These are phyloP conservation scores for Pharus latifolius DNA, from an alignment of 176 grass and related monocot genomes.

Conservation along the genomic window DNA sequence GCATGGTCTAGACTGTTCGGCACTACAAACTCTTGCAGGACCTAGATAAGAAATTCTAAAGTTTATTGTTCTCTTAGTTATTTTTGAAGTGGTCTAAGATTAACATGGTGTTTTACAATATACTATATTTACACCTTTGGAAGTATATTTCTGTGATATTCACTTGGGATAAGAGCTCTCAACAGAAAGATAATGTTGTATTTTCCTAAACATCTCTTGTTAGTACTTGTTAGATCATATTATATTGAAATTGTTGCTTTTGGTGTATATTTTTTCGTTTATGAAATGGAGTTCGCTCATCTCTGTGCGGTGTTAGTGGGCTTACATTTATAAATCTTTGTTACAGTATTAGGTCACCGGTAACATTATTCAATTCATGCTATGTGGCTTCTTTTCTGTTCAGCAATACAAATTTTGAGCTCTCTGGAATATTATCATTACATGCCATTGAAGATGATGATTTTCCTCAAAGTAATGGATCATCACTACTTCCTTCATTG, in stretches of 20 bases:
- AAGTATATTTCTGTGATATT: no score
- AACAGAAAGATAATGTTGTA: no score
- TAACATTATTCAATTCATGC: slow-evolving; percentile 13
- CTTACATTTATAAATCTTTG: background rate
- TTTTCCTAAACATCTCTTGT: background rate
- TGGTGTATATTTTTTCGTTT: background rate
- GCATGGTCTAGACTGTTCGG: no score
- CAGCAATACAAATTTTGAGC: slow-evolving; percentile 79
- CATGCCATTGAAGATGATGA: slow-evolving; percentile 68
- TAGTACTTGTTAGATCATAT: background rate
- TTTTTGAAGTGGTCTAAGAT: no score
- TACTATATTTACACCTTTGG: no score
- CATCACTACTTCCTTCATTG: slow-evolving; percentile 20
- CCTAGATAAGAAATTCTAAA: no score
- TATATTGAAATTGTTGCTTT: background rate
- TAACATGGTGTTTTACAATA: no score
- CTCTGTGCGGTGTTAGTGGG: background rate
- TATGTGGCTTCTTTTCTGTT: slow-evolving; percentile 19
- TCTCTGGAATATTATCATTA: slow-evolving; percentile 59
- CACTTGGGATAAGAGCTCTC: no score
- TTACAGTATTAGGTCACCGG: slow-evolving; percentile 27
- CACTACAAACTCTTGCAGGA: no score
- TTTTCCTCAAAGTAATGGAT: slow-evolving; percentile 25
- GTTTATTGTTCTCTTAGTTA: no score
- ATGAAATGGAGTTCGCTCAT: background rate